These are phyloP conservation scores for Thraustochytrium striatum DNA, from an alignment of 352 stramenopile genomes.

Conservation along the genomic window DNA sequence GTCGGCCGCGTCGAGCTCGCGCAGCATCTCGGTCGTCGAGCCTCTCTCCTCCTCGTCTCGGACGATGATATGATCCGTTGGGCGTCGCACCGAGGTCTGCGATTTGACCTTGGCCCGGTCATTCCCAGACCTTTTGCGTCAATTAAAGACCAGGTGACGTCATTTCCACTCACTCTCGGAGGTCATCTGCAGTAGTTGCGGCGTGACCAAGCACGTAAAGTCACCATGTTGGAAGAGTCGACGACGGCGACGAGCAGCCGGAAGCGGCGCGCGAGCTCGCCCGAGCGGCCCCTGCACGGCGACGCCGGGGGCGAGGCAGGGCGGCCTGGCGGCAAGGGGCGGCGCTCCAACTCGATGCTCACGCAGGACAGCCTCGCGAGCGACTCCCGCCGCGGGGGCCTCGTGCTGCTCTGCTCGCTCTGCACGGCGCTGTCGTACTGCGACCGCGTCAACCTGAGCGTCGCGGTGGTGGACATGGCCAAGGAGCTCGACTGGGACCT, in stretches of 20 bases:
- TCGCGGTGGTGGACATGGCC: slow-evolving; percentile 42
- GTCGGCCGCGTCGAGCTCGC: background rate
- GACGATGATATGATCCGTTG: background rate
- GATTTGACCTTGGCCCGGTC: background rate
- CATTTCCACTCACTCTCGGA: background rate
- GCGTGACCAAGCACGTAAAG: too few species aligned
- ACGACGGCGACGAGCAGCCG: background rate
- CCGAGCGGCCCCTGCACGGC: background rate
- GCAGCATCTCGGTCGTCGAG: background rate
- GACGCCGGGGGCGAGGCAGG: background rate
- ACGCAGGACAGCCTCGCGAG: too few species aligned
- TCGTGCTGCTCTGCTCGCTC: slow-evolving; percentile 38
- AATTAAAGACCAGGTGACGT: background rate
- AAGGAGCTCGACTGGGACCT: slow-evolving; percentile 47
- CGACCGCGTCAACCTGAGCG: slow-evolving; percentile 49
- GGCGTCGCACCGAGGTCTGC: background rate
- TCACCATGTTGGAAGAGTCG: background rate
- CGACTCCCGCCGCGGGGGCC: too few species aligned
- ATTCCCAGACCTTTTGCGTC: background rate
- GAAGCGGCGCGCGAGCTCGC: background rate
- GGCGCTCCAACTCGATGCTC: too few species aligned
- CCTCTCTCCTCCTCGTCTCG: background rate
- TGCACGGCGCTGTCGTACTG: slow-evolving; percentile 44
- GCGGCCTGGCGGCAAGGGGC: too few species aligned
- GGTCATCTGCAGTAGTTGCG: background rate